These are phyloP conservation scores for Gomphus bonarii DNA, from an alignment of 1,284 basidiomycete species.

Conservation along the genomic window DNA sequence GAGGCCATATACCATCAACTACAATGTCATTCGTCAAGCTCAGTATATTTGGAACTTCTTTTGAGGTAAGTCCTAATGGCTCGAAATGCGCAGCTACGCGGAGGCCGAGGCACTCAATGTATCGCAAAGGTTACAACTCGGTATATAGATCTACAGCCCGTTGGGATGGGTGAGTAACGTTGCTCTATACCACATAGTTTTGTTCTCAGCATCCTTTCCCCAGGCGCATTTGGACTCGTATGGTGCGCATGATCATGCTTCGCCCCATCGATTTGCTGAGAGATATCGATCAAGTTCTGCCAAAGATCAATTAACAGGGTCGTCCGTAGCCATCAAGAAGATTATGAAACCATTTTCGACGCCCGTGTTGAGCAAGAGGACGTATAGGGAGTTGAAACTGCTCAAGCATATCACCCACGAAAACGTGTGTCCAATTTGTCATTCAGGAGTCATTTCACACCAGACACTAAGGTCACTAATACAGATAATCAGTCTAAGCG, in stretches of 20 bases:
- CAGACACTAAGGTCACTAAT: too few relatives aligned
- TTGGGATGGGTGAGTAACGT: slow-evolving; percentile 82
- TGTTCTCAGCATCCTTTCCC: slow-evolving; percentile 12
- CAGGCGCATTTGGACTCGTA: slow-evolving; percentile 93
- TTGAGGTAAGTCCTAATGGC: slow-evolving; percentile 51
- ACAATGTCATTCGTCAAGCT: slow-evolving; percentile 92
- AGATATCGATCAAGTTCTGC: slow-evolving; percentile 58
- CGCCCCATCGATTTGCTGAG: not conserved
- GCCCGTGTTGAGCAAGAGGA: slow-evolving; percentile 95
- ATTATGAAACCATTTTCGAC: slow-evolving; percentile 99
- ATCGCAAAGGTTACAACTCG: slow-evolving; percentile 83
- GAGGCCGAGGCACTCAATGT: slow-evolving; percentile 16
- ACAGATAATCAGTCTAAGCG: slow-evolving; percentile 95
- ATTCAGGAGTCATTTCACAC: too few relatives aligned
- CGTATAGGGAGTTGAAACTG: slow-evolving; percentile 96
- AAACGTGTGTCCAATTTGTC: slow-evolving; percentile 52
- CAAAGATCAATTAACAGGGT: slow-evolving; percentile 92
- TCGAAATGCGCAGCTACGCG: not conserved
- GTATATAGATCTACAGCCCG: slow-evolving; percentile 99
- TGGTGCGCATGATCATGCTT: slow-evolving; percentile 47
- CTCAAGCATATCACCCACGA: slow-evolving; percentile 99
- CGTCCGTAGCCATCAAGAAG: slow-evolving; percentile 97
- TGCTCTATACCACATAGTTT: slow-evolving; percentile 15
- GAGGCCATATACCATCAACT: not conserved
- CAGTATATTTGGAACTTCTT: slow-evolving; percentile 95